Evolutionary conservation across 352 stramenopile genomes (phyloP).

Genomic region (Pythium volutum): DNA sequence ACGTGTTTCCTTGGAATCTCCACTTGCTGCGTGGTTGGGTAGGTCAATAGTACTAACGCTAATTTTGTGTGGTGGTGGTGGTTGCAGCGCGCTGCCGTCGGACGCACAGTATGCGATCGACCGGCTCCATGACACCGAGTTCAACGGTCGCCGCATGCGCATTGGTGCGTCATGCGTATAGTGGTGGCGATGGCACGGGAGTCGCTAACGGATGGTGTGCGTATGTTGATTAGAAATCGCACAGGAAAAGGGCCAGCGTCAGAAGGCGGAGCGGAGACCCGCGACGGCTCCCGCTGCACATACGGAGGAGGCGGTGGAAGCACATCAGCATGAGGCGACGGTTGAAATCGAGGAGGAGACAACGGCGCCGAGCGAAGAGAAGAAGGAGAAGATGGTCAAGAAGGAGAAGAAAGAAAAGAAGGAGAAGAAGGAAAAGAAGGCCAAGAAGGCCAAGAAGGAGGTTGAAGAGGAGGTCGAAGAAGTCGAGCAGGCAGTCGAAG

Average conservation of each 20-base stretch:
- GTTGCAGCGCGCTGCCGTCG: slow-evolving; percentile 58
- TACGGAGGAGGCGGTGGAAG: slow-evolving; percentile 11
- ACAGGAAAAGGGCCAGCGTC: slow-evolving; percentile 52
- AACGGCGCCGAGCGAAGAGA: slow-evolving; percentile 18
- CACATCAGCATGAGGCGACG: slow-evolving; percentile 21
- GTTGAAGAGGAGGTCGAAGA: slow-evolving; percentile 22
- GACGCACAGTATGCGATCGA: slow-evolving; percentile 70
- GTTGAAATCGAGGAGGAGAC: slow-evolving; percentile 5
- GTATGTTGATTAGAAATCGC: slow-evolving; percentile 47
- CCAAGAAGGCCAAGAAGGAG: slow-evolving; percentile 20
- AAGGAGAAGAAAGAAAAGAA: slow-evolving; percentile 17
- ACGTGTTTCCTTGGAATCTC: slow-evolving; percentile 25
- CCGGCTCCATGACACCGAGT: slow-evolving; percentile 72
- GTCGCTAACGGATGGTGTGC: not conserved
- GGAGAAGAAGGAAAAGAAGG: slow-evolving; percentile 24
- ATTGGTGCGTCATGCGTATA: slow-evolving; percentile 46
- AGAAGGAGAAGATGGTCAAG: slow-evolving; percentile 14
- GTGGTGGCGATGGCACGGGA: too few species aligned
- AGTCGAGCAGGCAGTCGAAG: slow-evolving; percentile 22
- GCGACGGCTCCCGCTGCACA: slow-evolving; percentile 4
- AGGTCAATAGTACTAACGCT: not conserved
- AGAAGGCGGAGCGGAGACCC: slow-evolving; percentile 17
- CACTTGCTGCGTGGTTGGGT: too few species aligned
- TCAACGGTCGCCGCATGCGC: slow-evolving; percentile 76
- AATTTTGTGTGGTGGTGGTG: not conserved